A percentile compares a stretch with the other conserved stretches of the same genome.
Evolutionary conservation across 2,329 filamentous ascomycete species (phyloP).

Genomic region (Aspergillus sp.): DNA sequence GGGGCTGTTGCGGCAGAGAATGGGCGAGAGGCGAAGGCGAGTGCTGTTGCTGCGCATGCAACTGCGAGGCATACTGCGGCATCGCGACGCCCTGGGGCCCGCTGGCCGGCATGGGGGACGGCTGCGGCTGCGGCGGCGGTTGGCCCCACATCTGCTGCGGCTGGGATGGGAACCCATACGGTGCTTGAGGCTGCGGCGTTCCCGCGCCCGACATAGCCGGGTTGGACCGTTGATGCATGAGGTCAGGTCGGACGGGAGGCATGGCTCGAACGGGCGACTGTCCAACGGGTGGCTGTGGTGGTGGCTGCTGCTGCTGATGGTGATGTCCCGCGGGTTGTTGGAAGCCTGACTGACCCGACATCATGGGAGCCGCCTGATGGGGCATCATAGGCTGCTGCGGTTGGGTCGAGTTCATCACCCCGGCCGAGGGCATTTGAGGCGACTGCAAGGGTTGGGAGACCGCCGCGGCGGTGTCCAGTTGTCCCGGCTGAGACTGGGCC

Average conservation of each 20-base stretch:
- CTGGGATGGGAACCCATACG: slow-evolving; percentile 59
- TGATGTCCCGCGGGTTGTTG: slow-evolving; percentile 57
- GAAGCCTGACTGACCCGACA: slow-evolving; percentile 60
- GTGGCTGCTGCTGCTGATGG: slow-evolving; percentile 6
- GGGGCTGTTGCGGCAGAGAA: slow-evolving; percentile 30
- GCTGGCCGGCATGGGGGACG: slow-evolving; percentile 50
- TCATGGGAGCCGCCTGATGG: slow-evolving; percentile 43
- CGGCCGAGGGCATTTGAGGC: slow-evolving; percentile 35
- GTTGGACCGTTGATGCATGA: slow-evolving; percentile 66
- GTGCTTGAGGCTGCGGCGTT: slow-evolving; percentile 41
- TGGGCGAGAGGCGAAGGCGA: slow-evolving; percentile 39
- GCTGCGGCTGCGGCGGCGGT: slow-evolving; percentile 63
- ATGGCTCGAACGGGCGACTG: slow-evolving; percentile 73
- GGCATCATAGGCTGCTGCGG: slow-evolving; percentile 39
- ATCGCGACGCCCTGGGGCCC: slow-evolving; percentile 41
- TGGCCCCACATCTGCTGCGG: slow-evolving; percentile 68
- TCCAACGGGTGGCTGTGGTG: slow-evolving; percentile 43
- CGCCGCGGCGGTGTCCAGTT: slow-evolving; percentile 36
- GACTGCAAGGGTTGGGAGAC: slow-evolving; percentile 40
- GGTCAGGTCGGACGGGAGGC: slow-evolving; percentile 59
- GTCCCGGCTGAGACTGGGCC: slow-evolving; percentile 27
- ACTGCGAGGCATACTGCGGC: slow-evolving; percentile 41
- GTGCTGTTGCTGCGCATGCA: slow-evolving; percentile 39
- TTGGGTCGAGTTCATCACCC: slow-evolving; percentile 35
- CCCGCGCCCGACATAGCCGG: slow-evolving; percentile 53